A percentile compares a stretch with the other conserved stretches of the same genome.
Evolutionary conservation across 768 basidiomycete genomes (phyloP).

Genomic region (Lepiota brunneoincarnata): DNA sequence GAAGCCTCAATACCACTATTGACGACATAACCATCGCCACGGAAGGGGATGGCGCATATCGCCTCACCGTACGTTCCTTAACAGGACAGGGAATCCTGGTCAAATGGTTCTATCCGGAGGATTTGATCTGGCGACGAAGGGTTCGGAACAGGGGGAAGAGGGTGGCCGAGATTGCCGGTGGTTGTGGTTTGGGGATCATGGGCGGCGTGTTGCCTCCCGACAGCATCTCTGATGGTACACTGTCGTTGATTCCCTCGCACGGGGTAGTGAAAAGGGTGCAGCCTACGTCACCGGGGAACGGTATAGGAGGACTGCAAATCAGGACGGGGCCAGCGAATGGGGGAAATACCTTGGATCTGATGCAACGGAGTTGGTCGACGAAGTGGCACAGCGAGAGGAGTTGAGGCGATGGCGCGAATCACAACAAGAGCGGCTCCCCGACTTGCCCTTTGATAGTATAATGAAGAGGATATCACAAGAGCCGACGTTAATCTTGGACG

Average conservation of each 20-base stretch:
- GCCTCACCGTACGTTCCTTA: not conserved
- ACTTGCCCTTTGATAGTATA: constrained; percentile 3
- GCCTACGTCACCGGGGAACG: not conserved
- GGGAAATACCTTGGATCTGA: not conserved
- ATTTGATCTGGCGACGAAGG: not conserved
- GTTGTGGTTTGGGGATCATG: not conserved
- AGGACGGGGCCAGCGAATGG: not conserved
- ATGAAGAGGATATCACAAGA: constrained; percentile 7
- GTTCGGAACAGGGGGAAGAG: not conserved
- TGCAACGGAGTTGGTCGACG: constrained; percentile 1
- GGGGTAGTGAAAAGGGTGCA: too few relatives aligned
- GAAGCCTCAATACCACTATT: not conserved
- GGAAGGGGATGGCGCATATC: not conserved
- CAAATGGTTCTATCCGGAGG: constrained; percentile 6
- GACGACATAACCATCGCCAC: not conserved
- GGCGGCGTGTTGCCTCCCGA: too few relatives aligned
- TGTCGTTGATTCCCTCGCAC: not conserved
- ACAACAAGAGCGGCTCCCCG: not conserved
- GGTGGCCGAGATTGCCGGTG: too few relatives aligned
- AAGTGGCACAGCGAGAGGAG: not conserved
- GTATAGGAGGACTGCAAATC: not conserved
- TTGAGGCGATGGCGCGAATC: not conserved
- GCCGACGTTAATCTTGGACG: not conserved
- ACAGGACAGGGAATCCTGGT: constrained; percentile 3
- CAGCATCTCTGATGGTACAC: not conserved